Percentiles rank a stretch among this genome's conserved stretches.
Conservation (phyloP, 805 yeast species). For the Monosporozyma yasuniensis region DNA sequence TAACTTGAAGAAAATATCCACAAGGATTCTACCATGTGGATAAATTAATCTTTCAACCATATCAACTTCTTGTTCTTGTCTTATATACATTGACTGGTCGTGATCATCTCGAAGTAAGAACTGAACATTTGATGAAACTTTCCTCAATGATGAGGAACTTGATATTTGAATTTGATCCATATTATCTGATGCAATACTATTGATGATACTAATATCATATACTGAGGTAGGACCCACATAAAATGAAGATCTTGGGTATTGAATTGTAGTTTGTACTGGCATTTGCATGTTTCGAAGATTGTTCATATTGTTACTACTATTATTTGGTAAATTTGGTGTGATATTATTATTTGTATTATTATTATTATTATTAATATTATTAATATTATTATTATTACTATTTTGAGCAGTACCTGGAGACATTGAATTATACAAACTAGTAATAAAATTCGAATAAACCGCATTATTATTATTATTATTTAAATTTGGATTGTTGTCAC, state of each 20-base stretch:
- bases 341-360: no score
- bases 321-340: constrained; percentile 2
- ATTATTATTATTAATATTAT: not conserved
- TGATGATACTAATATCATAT: constrained; percentile 63
- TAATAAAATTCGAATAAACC: constrained; percentile 22
- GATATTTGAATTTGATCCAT: constrained; percentile 75
- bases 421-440: constrained; percentile 13
- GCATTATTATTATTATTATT: constrained; percentile 12
- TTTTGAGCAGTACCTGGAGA: not conserved
- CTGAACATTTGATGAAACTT: constrained; percentile 67
- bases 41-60: constrained; percentile 75
- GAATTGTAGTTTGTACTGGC: constrained; percentile 31
- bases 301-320: not conserved
- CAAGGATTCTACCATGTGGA: constrained; percentile 82
- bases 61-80: constrained; percentile 71
- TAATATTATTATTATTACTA: not conserved
- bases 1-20: constrained; percentile 72
- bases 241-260: constrained; percentile 83
- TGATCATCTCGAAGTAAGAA: constrained; percentile 77
- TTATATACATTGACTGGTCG: constrained; percentile 55
- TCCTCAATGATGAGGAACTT: constrained; percentile 58
- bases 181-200: constrained; percentile 53
- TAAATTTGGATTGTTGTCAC: constrained; percentile 11
- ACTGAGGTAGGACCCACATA: constrained; percentile 84
- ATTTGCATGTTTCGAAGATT: not conserved